Conservation (phyloP, 2,329 filamentous ascomycete genomes). For the Paecilomyces sp. region DNA sequence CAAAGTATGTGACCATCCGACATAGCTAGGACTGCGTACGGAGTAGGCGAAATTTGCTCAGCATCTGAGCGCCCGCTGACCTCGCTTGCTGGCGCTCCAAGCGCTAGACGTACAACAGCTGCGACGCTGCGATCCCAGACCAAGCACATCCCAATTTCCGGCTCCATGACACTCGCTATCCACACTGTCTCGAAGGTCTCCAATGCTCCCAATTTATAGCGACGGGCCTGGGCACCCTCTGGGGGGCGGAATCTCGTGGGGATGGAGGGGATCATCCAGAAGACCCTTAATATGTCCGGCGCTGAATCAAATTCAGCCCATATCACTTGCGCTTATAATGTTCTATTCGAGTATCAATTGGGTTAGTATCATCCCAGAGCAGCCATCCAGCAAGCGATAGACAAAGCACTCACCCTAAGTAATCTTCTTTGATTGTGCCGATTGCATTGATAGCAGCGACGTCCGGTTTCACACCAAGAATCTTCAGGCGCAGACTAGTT, state of each 20-base stretch:
- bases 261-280: background rate
- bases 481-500: constrained; percentile 86
- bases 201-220: background rate
- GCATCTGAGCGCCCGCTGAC: background rate
- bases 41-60: background rate
- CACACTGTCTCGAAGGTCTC: background rate
- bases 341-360: constrained; percentile 5
- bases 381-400: background rate
- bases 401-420: constrained; percentile 34
- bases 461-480: constrained; percentile 88
- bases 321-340: constrained; percentile 3
- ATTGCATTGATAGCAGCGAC: constrained; percentile 95
- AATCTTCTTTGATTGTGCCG: constrained; percentile 83
- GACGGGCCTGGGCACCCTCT: background rate
- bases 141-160: background rate
- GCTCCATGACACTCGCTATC: background rate
- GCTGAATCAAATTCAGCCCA: background rate
- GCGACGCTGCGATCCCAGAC: background rate
- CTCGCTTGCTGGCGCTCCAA: background rate
- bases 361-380: background rate
- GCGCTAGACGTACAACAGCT: background rate
- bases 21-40: background rate
- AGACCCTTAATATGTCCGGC: background rate
- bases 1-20: background rate
- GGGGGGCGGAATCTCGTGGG: background rate